phyloP scores from a whole-genome alignment of 2,329 filamentous ascomycete species.

The Fusarium algeriense region DNA sequence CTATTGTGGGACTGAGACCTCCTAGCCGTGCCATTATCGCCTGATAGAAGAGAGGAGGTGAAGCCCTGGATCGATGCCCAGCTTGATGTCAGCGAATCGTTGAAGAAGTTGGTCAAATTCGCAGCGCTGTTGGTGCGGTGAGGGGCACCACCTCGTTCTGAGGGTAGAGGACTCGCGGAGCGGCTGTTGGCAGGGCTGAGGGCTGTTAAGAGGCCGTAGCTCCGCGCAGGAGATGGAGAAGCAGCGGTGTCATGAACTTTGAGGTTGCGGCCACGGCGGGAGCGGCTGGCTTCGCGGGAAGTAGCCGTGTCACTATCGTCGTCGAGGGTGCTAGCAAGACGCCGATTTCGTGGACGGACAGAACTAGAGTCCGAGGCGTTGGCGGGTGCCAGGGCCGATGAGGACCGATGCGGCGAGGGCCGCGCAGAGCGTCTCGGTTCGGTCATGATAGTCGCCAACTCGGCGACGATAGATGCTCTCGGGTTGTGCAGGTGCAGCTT shows the following conservation, averaged over 20 bases:
- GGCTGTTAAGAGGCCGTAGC: slow-evolving; percentile 49
- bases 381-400: slow-evolving; percentile 60
- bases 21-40: slow-evolving; percentile 40
- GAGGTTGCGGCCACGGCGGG: slow-evolving; percentile 40
- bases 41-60: slow-evolving; percentile 59
- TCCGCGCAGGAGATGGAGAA: slow-evolving; percentile 51
- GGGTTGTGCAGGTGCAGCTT: slow-evolving; percentile 42
- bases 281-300: slow-evolving; percentile 33
- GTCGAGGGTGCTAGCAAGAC: slow-evolving; percentile 52
- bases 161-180: slow-evolving; percentile 63
- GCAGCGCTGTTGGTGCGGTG: slow-evolving; percentile 53
- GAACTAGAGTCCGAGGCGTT: slow-evolving; percentile 56
- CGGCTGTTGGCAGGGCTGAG: slow-evolving; percentile 57
- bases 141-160: slow-evolving; percentile 52
- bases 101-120: slow-evolving; percentile 58
- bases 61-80: slow-evolving; percentile 69
- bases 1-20: slow-evolving; percentile 43
- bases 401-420: slow-evolving; percentile 56
- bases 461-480: slow-evolving; percentile 51
- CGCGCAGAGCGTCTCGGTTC: slow-evolving; percentile 49
- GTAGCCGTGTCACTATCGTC: slow-evolving; percentile 42
- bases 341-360: slow-evolving; percentile 65
- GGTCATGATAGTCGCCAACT: slow-evolving; percentile 54
- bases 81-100: slow-evolving; percentile 64
- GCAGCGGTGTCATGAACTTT: slow-evolving; percentile 27